Conservation (phyloP, 345 rosid genomes). For the Populus alba region DNA sequence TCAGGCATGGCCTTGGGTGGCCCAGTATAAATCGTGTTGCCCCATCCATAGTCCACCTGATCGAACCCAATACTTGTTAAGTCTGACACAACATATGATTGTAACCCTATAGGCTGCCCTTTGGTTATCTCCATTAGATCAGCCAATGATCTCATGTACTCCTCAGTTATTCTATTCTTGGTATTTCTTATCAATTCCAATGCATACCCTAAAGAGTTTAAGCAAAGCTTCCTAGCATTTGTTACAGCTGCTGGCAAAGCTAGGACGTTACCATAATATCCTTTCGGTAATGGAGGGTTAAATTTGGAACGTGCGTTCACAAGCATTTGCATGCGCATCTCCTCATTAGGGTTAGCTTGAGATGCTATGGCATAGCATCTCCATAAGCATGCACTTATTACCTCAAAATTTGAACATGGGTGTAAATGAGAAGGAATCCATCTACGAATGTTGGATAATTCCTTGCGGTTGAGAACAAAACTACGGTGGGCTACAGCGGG, state of each 20-base stretch:
- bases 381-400: conserved; percentile 20
- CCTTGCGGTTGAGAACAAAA: conserved; percentile 14
- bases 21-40: conserved; percentile 21
- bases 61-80: conserved; percentile 13
- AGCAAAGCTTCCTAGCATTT: background rate
- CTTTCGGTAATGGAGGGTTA: conserved; percentile 12
- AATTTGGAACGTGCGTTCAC: conserved; percentile 10
- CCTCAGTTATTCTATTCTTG: conserved; percentile 2
- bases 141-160: conserved; percentile 25
- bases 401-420: background rate
- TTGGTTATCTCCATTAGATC: conserved; percentile 22
- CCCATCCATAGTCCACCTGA: conserved; percentile 36
- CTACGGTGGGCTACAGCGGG: conserved; percentile 9
- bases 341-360: conserved; percentile 1
- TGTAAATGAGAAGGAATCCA: background rate
- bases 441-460: background rate
- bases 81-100: conserved; percentile 24
- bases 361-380: conserved; percentile 18
- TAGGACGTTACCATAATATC: conserved; percentile 18
- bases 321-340: conserved; percentile 1
- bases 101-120: conserved; percentile 20
- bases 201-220: conserved; percentile 11
- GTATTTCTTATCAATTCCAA: conserved; percentile 8
- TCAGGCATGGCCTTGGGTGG: conserved; percentile 14
- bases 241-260: conserved; percentile 16